These are phyloP conservation scores for Diaporthe citriasiana DNA, from an alignment of 2,329 filamentous ascomycete species.

Conservation along the genomic window DNA sequence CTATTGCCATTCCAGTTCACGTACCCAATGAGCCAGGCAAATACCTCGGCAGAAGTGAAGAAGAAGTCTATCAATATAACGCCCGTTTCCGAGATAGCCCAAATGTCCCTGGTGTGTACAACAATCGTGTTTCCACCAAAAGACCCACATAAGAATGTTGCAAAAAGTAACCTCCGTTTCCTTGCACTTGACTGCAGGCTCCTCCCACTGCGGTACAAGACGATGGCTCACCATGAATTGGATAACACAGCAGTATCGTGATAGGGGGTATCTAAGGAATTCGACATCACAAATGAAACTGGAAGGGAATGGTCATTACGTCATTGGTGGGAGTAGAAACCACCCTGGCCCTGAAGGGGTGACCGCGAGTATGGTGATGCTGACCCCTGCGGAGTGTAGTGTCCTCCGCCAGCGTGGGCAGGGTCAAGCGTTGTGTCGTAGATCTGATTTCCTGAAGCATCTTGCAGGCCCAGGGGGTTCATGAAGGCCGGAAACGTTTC, in stretches of 20 bases:
- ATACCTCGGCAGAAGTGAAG: slow-evolving; percentile 10
- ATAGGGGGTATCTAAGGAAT: slow-evolving; percentile 33
- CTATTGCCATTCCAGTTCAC: not conserved
- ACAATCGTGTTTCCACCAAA: slow-evolving; percentile 2
- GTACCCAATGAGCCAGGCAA: not conserved
- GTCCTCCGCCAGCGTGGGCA: slow-evolving; percentile 50
- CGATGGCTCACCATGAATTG: not conserved
- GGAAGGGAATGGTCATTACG: slow-evolving; percentile 29
- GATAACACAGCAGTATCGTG: slow-evolving; percentile 15
- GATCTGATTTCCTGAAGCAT: slow-evolving; percentile 44
- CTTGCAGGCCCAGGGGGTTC: slow-evolving; percentile 37
- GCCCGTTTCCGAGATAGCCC: not conserved
- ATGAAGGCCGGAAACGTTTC: slow-evolving; percentile 43
- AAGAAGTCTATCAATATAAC: slow-evolving; percentile 22
- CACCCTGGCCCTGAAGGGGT: slow-evolving; percentile 54
- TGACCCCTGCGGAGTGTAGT: slow-evolving; percentile 58
- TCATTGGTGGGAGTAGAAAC: slow-evolving; percentile 52
- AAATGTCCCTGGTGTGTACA: slow-evolving; percentile 9
- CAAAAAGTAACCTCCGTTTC: not conserved
- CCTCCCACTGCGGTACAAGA: slow-evolving; percentile 9
- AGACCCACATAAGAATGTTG: not conserved
- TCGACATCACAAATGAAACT: slow-evolving; percentile 21
- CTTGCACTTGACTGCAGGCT: not conserved
- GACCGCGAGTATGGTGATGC: slow-evolving; percentile 60
- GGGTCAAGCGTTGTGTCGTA: slow-evolving; percentile 52